phyloP scores from a whole-genome alignment of 208 protist genomes.

The Novymonas esmeraldas region DNA sequence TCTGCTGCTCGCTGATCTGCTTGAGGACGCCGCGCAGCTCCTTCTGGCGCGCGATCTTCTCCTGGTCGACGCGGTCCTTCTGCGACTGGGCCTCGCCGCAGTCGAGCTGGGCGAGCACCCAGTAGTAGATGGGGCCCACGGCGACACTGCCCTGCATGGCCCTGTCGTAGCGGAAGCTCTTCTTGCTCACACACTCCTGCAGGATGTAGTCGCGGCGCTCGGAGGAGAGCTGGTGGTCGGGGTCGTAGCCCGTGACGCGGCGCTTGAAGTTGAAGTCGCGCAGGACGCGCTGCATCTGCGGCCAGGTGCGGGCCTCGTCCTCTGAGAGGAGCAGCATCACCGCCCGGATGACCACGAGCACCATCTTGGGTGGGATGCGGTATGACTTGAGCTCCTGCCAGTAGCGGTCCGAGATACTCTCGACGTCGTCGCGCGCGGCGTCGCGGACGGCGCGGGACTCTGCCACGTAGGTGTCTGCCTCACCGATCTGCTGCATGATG shows the following conservation, averaged over 20 bases:
- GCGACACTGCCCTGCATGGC: constrained; percentile 79
- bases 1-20: constrained; percentile 76
- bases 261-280: constrained; percentile 76
- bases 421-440: constrained; percentile 73
- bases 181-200: constrained; percentile 84
- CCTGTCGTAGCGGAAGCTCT: constrained; percentile 82
- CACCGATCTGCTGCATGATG: constrained; percentile 61
- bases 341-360: constrained; percentile 73
- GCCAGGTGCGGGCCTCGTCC: constrained; percentile 77
- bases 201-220: constrained; percentile 85
- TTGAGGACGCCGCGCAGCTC: constrained; percentile 73
- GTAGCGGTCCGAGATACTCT: constrained; percentile 74
- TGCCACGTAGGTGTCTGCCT: constrained; percentile 63
- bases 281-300: constrained; percentile 82
- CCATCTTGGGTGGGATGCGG: constrained; percentile 80
- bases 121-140: constrained; percentile 90
- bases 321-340: constrained; percentile 89
- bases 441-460: constrained; percentile 62
- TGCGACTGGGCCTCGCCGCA: constrained; percentile 70
- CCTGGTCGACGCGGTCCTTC: constrained; percentile 50
- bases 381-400: constrained; percentile 92
- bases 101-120: constrained; percentile 87
- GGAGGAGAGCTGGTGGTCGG: constrained; percentile 66
- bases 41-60: constrained; percentile 54
- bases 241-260: constrained; percentile 73